phyloP scores from a whole-genome alignment of 495 filamentous ascomycete genomes.

The Xylaria bambusicola region DNA sequence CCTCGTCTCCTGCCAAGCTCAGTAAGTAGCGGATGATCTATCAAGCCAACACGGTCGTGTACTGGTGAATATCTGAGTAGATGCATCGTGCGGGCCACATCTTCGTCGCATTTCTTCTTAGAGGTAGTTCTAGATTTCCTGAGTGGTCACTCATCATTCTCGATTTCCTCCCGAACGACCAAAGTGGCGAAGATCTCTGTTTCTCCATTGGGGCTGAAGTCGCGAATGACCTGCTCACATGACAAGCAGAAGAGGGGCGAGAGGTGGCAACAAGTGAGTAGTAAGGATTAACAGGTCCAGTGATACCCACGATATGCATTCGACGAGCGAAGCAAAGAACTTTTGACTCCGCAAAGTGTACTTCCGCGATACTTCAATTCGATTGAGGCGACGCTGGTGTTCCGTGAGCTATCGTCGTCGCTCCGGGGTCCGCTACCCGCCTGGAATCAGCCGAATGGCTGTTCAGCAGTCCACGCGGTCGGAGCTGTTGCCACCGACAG shows the following conservation, averaged over 20 bases:
- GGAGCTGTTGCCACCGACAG: constrained; percentile 11
- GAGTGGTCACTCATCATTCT: constrained; percentile 8
- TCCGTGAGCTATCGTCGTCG: neutral
- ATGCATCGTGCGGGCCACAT: too few relatives aligned
- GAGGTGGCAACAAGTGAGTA: constrained; percentile 3
- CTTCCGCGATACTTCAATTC: constrained; percentile 3
- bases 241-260: constrained; percentile 7
- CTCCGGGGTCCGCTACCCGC: neutral
- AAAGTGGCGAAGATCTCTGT: constrained; percentile 20
- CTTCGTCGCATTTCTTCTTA: neutral
- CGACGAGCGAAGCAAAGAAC: neutral
- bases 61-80: neutral
- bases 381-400: constrained; percentile 9
- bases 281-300: neutral
- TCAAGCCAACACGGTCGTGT: neutral
- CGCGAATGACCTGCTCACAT: constrained; percentile 18
- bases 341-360: constrained; percentile 1
- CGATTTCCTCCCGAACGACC: constrained; percentile 4
- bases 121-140: neutral
- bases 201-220: constrained; percentile 11
- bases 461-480: neutral
- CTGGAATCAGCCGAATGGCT: neutral
- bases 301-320: neutral
- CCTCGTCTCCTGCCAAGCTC: neutral
- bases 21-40: neutral